Percentiles rank a stretch among this genome's conserved stretches.
Evolutionary conservation across 148 eudicot species (phyloP).

Genomic region (Camellia lanceoleosa): DNA sequence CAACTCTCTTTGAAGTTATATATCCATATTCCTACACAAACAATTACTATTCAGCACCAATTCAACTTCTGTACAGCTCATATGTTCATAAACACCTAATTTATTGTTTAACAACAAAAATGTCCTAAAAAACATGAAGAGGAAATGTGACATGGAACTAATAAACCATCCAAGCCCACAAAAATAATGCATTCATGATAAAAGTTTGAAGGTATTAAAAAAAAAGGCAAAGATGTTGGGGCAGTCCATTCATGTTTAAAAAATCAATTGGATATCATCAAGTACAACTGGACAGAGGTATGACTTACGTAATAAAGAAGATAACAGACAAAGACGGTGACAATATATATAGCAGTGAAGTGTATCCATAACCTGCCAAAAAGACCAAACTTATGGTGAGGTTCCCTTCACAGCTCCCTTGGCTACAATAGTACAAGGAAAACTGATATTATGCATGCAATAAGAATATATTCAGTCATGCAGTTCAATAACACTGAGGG

Average conservation of each 20-base stretch:
- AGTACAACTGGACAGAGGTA: background rate
- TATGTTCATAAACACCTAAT: background rate
- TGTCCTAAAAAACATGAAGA: background rate
- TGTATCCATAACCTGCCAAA: conserved; percentile 65
- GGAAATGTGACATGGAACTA: background rate
- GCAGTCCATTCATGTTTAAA: background rate
- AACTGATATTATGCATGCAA: background rate
- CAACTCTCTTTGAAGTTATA: conserved; percentile 60
- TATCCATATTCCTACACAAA: conserved; percentile 65
- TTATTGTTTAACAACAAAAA: background rate
- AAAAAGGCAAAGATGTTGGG: background rate
- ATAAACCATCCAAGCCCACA: background rate
- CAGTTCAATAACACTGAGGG: background rate
- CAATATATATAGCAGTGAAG: conserved; percentile 54
- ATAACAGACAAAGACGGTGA: conserved; percentile 51
- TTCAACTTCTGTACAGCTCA: background rate
- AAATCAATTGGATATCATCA: background rate
- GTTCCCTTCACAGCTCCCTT: conserved; percentile 1
- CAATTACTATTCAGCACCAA: conserved; percentile 2
- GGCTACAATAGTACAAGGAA: conserved; percentile 3
- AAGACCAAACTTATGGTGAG: conserved; percentile 19
- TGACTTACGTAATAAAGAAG: conserved; percentile 60
- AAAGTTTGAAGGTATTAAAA: conserved; percentile 1
- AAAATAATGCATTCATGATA: background rate
- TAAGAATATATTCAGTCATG: background rate